phyloP scores from a whole-genome alignment of 2,329 filamentous ascomycete genomes.

The Pseudogymnoascus sp. region DNA sequence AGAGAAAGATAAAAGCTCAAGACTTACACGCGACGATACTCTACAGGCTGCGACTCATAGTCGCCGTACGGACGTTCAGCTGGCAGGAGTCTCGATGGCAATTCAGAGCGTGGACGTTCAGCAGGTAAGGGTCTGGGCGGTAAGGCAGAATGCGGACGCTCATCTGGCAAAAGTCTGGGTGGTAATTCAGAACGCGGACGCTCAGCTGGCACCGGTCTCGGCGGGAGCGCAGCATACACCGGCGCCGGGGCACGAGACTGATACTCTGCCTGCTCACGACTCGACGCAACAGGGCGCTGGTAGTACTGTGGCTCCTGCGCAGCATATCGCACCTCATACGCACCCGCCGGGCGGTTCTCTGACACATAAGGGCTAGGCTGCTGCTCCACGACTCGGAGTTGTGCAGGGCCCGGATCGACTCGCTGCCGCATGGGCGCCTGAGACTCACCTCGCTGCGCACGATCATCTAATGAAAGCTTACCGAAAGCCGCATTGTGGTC shows the following conservation, averaged over 20 bases:
- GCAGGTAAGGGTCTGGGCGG: background rate
- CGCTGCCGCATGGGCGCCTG: background rate
- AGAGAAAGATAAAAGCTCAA: background rate
- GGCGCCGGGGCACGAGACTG: background rate
- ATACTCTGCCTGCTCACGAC: background rate
- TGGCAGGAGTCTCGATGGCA: background rate
- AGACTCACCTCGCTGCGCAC: background rate
- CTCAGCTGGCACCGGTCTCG: background rate
- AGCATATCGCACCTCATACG: background rate
- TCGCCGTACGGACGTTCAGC: background rate
- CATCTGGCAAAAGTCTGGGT: background rate
- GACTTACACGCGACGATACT: conserved; percentile 2
- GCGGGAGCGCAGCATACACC: background rate
- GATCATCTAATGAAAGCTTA: background rate
- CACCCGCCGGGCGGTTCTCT: background rate
- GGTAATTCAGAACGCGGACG: background rate
- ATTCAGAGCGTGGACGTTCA: background rate
- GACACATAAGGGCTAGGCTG: background rate
- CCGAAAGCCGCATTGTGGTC: background rate
- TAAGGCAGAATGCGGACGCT: background rate
- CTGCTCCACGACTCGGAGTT: background rate
- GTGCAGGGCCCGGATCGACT: background rate
- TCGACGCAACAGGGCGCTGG: background rate
- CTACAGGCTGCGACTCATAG: background rate
- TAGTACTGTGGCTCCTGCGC: background rate